Evolutionary conservation across 2,329 filamentous ascomycete species (phyloP).

Genomic region (Fusarium paranaense): DNA sequence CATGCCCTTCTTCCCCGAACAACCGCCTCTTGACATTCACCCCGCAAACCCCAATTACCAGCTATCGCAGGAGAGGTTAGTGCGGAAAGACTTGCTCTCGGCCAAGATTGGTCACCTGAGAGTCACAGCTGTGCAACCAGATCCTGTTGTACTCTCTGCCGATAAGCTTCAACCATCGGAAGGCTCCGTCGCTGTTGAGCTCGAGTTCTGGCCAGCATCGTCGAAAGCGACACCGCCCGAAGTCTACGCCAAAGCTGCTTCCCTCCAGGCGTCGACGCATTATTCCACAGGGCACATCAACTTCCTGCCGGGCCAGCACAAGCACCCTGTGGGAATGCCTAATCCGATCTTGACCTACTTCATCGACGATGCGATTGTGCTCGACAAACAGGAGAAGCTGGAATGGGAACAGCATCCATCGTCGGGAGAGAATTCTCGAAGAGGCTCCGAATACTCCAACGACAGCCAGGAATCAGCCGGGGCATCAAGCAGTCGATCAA

Average conservation of each 20-base stretch:
- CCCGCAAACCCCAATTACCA: conserved; percentile 17
- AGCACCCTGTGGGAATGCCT: conserved; percentile 3
- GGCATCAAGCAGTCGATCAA: background rate
- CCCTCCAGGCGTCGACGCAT: conserved; percentile 25
- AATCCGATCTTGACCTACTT: conserved; percentile 29
- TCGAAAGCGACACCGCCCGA: conserved; percentile 17
- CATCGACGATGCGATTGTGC: conserved; percentile 6
- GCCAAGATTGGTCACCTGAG: conserved; percentile 24
- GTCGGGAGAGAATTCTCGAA: background rate
- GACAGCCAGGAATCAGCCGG: background rate
- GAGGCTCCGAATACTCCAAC: conserved; percentile 11
- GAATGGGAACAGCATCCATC: conserved; percentile 4
- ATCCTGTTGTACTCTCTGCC: conserved; percentile 23
- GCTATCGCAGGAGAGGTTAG: conserved; percentile 23
- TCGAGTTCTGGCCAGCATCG: conserved; percentile 34
- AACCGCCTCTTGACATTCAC: conserved; percentile 25
- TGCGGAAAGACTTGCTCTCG: conserved; percentile 30
- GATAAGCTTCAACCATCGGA: conserved; percentile 25
- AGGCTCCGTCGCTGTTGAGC: conserved; percentile 8
- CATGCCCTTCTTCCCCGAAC: conserved; percentile 29
- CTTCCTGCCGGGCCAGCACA: conserved; percentile 31
- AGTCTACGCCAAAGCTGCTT: conserved; percentile 22
- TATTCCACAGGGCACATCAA: conserved; percentile 28
- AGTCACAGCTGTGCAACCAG: conserved; percentile 18
- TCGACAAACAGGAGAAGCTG: background rate